Conservation (phyloP, 1,139 yeast genomes). For the Sugiyamaella novakii region DNA sequence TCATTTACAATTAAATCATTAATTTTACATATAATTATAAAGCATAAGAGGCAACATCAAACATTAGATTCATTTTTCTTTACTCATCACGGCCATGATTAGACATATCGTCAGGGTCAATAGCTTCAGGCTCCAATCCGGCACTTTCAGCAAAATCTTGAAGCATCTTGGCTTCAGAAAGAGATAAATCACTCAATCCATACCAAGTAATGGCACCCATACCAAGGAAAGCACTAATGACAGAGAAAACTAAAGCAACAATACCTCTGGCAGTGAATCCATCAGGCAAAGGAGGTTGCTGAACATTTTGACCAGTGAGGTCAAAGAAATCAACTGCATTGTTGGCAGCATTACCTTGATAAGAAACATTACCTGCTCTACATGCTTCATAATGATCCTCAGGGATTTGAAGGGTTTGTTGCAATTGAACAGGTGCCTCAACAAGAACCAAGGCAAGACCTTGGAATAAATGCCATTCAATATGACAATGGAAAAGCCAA, state of each 20-base stretch:
- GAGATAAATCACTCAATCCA: slow-evolving; percentile 67
- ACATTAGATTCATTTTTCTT: slow-evolving; percentile 14
- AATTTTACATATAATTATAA: slow-evolving; percentile 12
- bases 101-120: slow-evolving; percentile 29
- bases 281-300: slow-evolving; percentile 63
- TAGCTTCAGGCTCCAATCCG: slow-evolving; percentile 29
- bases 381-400: slow-evolving; percentile 64
- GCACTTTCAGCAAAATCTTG: slow-evolving; percentile 29
- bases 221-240: slow-evolving; percentile 78
- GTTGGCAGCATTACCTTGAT: slow-evolving; percentile 85
- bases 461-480: slow-evolving; percentile 92
- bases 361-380: slow-evolving; percentile 51
- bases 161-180: slow-evolving; percentile 30
- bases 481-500: slow-evolving; percentile 93
- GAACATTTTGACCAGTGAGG: slow-evolving; percentile 72
- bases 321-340: slow-evolving; percentile 62
- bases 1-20: slow-evolving; percentile 12
- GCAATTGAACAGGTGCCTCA: slow-evolving; percentile 70
- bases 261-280: slow-evolving; percentile 93
- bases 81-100: slow-evolving; percentile 21
- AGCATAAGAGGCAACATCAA: slow-evolving; percentile 14
- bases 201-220: slow-evolving; percentile 72
- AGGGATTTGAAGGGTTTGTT: slow-evolving; percentile 53
- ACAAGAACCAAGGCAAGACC: slow-evolving; percentile 75
- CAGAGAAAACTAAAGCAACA: slow-evolving; percentile 81